Evolutionary conservation across 495 filamentous ascomycete genomes (phyloP), one percentile per base, ranked within the genome.

Genomic region (Entonaema liquescens): DNA sequence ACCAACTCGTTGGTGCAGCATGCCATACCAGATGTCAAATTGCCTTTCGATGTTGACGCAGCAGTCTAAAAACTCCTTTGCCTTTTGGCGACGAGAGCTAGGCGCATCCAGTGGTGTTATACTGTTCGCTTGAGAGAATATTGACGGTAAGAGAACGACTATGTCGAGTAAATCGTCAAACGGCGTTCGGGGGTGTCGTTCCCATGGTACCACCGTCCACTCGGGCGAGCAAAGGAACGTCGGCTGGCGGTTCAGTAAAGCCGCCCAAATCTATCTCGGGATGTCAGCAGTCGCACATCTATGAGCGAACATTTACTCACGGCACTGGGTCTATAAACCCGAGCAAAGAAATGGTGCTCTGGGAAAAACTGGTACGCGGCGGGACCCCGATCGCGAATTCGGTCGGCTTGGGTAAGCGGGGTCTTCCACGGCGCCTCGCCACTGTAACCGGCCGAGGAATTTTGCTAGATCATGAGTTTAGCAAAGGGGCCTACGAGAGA

Each of bases 301-400:
- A 11, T 2, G 15, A 11, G 4, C 7, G 8, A 28, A 1, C 44
- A 35, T 19, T 1, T 21, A 76, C 82, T 67, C 69, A 81, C 83
- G 28, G 80, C 81, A 40, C 67, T 79, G 36, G 75, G 81, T 7
- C 82, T 80, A 44, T 81, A 85, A 21, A 84, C 78, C 1, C 83
- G 79, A 23, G 77, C 81, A 54, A 84, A 84, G 65, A 84, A 85
- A 70, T 85, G 82, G 63, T 85, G 83, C 8, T 77, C 74, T 3
- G 83, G 83, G 53, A 85, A 85, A 0, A 68, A 62, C 23, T 76
- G 79, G 26, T 83, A 84, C 33, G 62, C 64, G 1, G 71, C 62
- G 2, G 83, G 82, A 1, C 82, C 83, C 9, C 70, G 72, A n/a
- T 76, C 74, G 15, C 79, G 74, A 42, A 83, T 74, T 5, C 47